Base-by-base conservation (phyloP, 2,329 filamentous ascomycete genomes). In the Fusarium pininemorale region DNA sequence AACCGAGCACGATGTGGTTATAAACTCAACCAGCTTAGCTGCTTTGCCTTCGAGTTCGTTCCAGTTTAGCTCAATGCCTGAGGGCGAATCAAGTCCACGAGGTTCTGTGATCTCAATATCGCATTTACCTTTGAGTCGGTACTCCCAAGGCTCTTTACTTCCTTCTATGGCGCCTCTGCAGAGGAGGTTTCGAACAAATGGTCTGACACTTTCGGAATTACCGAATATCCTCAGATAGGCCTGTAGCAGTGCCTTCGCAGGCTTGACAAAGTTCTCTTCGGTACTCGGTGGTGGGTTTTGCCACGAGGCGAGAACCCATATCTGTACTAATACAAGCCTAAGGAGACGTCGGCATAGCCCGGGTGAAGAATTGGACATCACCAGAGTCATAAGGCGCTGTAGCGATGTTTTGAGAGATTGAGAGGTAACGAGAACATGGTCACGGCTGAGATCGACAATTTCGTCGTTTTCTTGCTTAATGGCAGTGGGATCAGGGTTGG, bases 361-460 rank as follows among this genome's bases (percentile, higher is more conserved):
- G 1, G 91, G 89, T 63, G 93, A 91, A 0, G 91, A 91, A 76
- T 92, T 92, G 1, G 90, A 91, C 26, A 88, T 83, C 3, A 91
- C 79, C 3, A 94, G 81, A 2, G 86, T 84, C 41, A 84, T 85
- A 2, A 94, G 80, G 22, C 91, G 86, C 38, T 82, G 84, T 6
- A 94, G 78, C 4, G 89, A 87, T 39, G 79, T 79, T 24, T 84
- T 82, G 9, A 94, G 80, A 5, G 87, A 82, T 4, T 82, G 76
- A 7, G 87, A 80, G 11, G 82, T 71, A 22, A 91, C 86, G 15
- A 92, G 69, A 1, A 87, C 79, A 20, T 66, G 80, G 12, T 83
- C 81, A 56, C 75, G 80, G 68, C 83, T 84, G 24, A 90, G 77
- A 68, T 90, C 84, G 38, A 89, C 70, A 35, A 88, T 78, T 9